Evolutionary conservation across 2,329 filamentous ascomycete species (phyloP), one percentile per base, ranked within the genome.

Genomic region (Fusarium redolens): DNA sequence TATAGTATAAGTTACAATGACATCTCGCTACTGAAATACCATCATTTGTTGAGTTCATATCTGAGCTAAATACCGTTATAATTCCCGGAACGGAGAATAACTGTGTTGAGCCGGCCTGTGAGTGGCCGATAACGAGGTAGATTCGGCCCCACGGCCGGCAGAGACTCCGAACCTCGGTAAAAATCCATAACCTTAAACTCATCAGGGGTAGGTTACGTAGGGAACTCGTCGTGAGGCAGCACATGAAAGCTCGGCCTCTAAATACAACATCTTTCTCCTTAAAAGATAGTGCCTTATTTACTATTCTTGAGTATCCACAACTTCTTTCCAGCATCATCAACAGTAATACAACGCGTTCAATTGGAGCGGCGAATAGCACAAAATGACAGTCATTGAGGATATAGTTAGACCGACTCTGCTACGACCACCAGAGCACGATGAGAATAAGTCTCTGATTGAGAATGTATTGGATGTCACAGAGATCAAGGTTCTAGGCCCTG

Each of bases 401-500:
- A 48, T 65, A 35, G 45, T 38, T 54, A 78, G 82, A 38, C 74
- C 81, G n/a, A 84, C 83, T 55, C 77, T 84, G 28, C 68, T 97
- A 73, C 89, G 90, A 78, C 92, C 94, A 56, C 94, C 93, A 72
- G 91, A 92, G 57, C 82, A 90, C 37, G 91, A 97, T 79, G 84
- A 89, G 50, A 87, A 88, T 78, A 93, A 93, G 82, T 91, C 94
- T 31, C 87, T 90, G 18, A 97, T 98, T 71, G 96, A 98, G 84
- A 96, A 97, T 82, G 92, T 93, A 54, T 88, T 98, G 61, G 95
- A 97, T 78, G 86, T 98, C 76, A 96, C 93, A 7, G 92, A 94
- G 73, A 86, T 98, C 58, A 86, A 86, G 61, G 92, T 93, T 69
- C 90, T 96, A 71, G 92, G 92, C 48, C 92, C 92, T 64, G 92